phyloP scores from a whole-genome alignment of 345 rosid genomes.

The Draba incana region DNA sequence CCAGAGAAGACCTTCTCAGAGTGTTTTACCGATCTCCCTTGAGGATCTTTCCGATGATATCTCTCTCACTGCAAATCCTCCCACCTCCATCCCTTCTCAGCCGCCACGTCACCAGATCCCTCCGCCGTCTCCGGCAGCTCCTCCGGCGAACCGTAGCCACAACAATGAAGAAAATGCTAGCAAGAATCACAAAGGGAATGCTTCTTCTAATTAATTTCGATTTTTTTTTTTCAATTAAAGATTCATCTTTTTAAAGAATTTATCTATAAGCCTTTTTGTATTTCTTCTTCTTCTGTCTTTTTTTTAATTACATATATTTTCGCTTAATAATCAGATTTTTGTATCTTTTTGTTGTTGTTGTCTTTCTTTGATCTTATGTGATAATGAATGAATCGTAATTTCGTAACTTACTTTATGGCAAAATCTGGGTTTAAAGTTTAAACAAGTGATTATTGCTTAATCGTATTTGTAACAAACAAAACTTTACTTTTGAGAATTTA shows the following conservation, averaged over 20 bases:
- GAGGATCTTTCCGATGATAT: constrained; percentile 41
- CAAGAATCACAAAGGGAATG: constrained; percentile 28
- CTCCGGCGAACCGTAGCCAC: constrained; percentile 28
- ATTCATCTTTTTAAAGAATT: constrained; percentile 11
- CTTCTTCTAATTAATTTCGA: constrained; percentile 34
- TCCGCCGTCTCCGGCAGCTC: constrained; percentile 39
- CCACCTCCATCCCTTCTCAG: constrained; percentile 28
- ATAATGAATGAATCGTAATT: constrained; percentile 28
- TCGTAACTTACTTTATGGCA: constrained; percentile 2
- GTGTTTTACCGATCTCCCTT: constrained; percentile 29
- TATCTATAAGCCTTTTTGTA: neutral
- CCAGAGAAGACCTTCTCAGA: constrained; percentile 45
- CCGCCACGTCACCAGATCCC: constrained; percentile 44
- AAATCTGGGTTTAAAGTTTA: neutral
- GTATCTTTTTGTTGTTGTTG: neutral
- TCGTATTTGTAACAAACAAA: neutral
- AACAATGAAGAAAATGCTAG: constrained; percentile 21
- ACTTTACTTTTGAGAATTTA: neutral
- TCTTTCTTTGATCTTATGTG: neutral
- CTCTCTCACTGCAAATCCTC: constrained; percentile 22
- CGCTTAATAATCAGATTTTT: constrained; percentile 25
- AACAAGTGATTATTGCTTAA: neutral
- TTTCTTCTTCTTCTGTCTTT: constrained; percentile 9
- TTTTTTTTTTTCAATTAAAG: neutral
- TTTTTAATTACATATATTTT: neutral